Evolutionary conservation across 495 filamentous ascomycete species (phyloP), one percentile per base, ranked within the genome.

Genomic region (Podospora bellae-mahoneyi): DNA sequence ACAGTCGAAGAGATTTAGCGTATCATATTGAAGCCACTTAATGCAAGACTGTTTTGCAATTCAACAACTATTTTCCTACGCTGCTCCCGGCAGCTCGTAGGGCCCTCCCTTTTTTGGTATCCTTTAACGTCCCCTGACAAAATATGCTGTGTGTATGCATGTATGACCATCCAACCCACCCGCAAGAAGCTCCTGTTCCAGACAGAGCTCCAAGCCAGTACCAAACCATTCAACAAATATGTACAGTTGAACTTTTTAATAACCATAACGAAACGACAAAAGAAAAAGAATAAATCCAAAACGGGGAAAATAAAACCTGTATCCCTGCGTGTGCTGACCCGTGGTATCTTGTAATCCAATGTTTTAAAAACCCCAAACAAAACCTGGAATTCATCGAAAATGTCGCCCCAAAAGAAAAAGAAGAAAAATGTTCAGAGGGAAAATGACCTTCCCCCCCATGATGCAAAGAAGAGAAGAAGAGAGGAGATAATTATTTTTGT

Each of bases 391-490:
- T 4, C 30, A 4, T 27, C 18, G 1, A 58, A 65, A 62, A 60
- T 30, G 30, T 27, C 13, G 20, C 56, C 6, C 2, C 16, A 4
- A 4, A 20, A 60, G n/a, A 59, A 59, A 60, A 5, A 23, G 30
- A 53, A 34, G 48, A 63, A 28, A 20, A 23, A 23, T 23, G 5
- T 13, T 55, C 32, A 44, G 30, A 28, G 16, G 39, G n/a, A 59
- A 56, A 65, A 10, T n/a, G n/a, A 61, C 19, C 30, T 10, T 20
- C 60, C n/a, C 44, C 26, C 3, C 62, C 23, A 57, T 60, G 62
- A 28, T 61, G 55, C 39, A 62, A 32, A 65, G 44, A 62, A 66
- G 54, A 4, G 32, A 68, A 69, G 30, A 57, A 64, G 19, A 56
- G 55, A 62, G 60, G 54, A 68, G 56, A 68, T 30, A 62, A 63